Conservation (phyloP, 306 rosid genomes). For the Dalbergia oliveri region DNA sequence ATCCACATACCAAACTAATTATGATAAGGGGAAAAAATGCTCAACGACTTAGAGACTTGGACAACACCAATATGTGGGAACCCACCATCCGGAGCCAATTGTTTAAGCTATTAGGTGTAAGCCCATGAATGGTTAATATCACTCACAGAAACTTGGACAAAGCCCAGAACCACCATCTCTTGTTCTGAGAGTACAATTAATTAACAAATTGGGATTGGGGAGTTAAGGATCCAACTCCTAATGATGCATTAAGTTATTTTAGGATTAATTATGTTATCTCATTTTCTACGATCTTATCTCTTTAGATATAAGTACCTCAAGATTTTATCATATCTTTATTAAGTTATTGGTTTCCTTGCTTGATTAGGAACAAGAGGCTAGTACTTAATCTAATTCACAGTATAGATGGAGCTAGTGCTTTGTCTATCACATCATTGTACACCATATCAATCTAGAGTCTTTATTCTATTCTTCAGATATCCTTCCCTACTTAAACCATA, state of each 20-base stretch:
- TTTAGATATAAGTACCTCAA: no score
- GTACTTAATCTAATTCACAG: no score
- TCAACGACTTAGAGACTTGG: background rate
- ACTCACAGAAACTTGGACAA: background rate
- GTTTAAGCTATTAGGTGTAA: background rate
- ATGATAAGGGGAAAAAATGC: slow-evolving; percentile 1
- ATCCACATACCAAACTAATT: background rate
- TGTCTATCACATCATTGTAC: no score
- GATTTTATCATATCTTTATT: no score
- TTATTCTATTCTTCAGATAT: no score
- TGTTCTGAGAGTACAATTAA: background rate
- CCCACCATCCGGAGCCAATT: background rate
- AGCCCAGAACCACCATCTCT: slow-evolving; percentile 7
- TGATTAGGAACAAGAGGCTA: no score
- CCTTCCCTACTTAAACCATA: no score
- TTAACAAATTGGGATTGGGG: background rate
- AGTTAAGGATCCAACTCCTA: slow-evolving; percentile 19
- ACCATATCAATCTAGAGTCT: no score
- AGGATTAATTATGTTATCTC: no score
- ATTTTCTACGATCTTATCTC: no score
- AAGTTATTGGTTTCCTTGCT: no score
- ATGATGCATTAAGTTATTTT: background rate
- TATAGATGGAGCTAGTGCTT: no score
- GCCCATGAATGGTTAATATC: background rate
- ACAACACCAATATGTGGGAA: slow-evolving; percentile 26